A percentile compares a stretch with the other conserved stretches of the same genome.
Conservation (phyloP, 2,329 filamentous ascomycete species). For the Myriosclerotinia scirpicola region DNA sequence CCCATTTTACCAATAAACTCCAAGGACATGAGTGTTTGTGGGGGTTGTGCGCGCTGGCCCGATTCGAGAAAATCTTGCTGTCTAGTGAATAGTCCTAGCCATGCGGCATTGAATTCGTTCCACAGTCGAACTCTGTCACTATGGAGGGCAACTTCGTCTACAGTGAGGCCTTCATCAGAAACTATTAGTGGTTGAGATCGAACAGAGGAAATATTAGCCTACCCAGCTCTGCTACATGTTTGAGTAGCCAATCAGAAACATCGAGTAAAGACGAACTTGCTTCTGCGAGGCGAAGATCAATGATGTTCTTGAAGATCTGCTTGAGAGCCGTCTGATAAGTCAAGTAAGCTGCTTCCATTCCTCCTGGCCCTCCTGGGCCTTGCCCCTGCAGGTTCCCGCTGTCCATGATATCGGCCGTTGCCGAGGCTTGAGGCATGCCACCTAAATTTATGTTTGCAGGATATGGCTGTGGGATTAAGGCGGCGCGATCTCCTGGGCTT, state of each 20-base stretch:
- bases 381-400: conserved; percentile 59
- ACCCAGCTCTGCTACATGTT: conserved; percentile 66
- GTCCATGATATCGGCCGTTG: conserved; percentile 48
- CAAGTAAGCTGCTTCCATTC: conserved; percentile 67
- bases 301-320: conserved; percentile 61
- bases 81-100: conserved; percentile 79
- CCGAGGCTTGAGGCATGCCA: conserved; percentile 47
- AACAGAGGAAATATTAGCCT: conserved; percentile 44
- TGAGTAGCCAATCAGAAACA: conserved; percentile 65
- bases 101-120: conserved; percentile 92
- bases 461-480: conserved; percentile 57
- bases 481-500: conserved; percentile 55
- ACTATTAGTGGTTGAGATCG: conserved; percentile 37
- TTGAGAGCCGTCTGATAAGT: conserved; percentile 62
- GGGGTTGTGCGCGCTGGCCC: conserved; percentile 38
- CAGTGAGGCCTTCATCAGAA: conserved; percentile 68
- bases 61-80: conserved; percentile 71
- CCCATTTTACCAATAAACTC: conserved; percentile 76
- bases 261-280: conserved; percentile 58
- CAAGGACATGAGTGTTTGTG: conserved; percentile 64
- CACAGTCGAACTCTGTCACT: conserved; percentile 79
- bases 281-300: conserved; percentile 58
- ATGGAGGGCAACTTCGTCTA: conserved; percentile 76
- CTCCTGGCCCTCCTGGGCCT: conserved; percentile 47
- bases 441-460: conserved; percentile 50